Percentiles rank a stretch among this genome's conserved stretches.
Evolutionary conservation across 2,329 filamentous ascomycete species (phyloP).

Genomic region (Akanthomyces uredinophilus): DNA sequence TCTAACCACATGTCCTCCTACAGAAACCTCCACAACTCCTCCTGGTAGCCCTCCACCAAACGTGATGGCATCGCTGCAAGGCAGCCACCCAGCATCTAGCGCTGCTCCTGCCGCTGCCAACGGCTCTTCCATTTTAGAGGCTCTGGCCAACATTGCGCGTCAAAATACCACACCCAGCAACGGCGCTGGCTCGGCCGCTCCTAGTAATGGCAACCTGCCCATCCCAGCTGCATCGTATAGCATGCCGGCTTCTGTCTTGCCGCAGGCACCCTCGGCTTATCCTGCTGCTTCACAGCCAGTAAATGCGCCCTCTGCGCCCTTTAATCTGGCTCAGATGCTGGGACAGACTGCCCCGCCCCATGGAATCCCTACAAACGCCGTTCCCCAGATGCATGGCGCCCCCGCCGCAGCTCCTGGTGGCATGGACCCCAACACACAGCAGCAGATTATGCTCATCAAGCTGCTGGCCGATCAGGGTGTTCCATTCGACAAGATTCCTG

Average conservation of each 20-base stretch:
- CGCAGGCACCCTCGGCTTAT: constrained; percentile 31
- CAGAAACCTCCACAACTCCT: constrained; percentile 69
- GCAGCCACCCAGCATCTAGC: constrained; percentile 11
- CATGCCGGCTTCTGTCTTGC: constrained; percentile 29
- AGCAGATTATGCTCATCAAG: constrained; percentile 71
- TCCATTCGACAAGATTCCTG: constrained; percentile 69
- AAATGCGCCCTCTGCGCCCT: constrained; percentile 49
- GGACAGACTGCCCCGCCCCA: constrained; percentile 30
- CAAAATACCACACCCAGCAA: constrained; percentile 44
- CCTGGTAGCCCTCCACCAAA: constrained; percentile 54
- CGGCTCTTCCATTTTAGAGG: constrained; percentile 64
- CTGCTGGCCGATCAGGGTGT: constrained; percentile 70
- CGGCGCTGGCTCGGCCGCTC: constrained; percentile 40
- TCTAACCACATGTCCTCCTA: constrained; percentile 35
- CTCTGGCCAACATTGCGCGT: constrained; percentile 74
- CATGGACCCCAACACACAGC: constrained; percentile 54
- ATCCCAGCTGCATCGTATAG: constrained; percentile 41
- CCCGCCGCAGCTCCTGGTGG: constrained; percentile 27
- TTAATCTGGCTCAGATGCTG: constrained; percentile 31
- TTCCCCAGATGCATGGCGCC: constrained; percentile 31
- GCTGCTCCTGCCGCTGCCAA: constrained; percentile 36
- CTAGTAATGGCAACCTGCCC: constrained; percentile 33
- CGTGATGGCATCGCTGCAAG: constrained; percentile 35
- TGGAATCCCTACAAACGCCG: constrained; percentile 22
- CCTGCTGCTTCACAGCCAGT: constrained; percentile 50